phyloP scores from a whole-genome alignment of 164 flowering plant genomes.

The Amborella trichopoda region DNA sequence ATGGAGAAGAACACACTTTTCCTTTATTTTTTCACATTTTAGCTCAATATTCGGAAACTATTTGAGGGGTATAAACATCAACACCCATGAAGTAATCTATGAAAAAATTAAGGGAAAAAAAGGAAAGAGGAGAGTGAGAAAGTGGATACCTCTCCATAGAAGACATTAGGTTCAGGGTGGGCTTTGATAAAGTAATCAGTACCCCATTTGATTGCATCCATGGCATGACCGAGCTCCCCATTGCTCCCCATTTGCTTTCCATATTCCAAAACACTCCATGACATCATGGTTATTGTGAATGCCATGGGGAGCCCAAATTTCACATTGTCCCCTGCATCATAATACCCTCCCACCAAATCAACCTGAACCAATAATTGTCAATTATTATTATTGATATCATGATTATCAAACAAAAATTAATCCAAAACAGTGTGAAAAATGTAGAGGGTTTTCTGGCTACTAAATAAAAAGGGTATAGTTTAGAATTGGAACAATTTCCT shows the following conservation, averaged over 20 bases:
- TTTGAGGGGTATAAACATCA: background rate
- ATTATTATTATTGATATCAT: background rate
- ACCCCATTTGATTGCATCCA: constrained; percentile 90
- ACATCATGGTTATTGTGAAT: constrained; percentile 87
- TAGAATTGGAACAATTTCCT: background rate
- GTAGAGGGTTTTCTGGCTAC: too few relatives aligned
- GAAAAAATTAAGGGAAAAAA: background rate
- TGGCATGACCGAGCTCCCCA: constrained; percentile 74
- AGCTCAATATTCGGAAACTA: background rate
- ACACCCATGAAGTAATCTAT: background rate
- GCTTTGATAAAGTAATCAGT: constrained; percentile 90
- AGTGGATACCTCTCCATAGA: constrained; percentile 63
- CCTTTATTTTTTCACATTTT: too few relatives aligned
- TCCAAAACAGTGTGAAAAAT: too few relatives aligned
- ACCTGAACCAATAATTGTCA: constrained; percentile 26
- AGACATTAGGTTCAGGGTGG: constrained; percentile 71
- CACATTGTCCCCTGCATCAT: constrained; percentile 97
- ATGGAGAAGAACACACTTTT: background rate
- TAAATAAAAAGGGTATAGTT: background rate
- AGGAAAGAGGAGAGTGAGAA: background rate
- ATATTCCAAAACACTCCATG: constrained; percentile 80
- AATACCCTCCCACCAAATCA: constrained; percentile 92
- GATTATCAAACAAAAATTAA: too few relatives aligned
- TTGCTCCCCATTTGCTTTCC: constrained; percentile 54
- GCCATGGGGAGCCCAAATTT: constrained; percentile 97